These are phyloP conservation scores for Juglanconis oblonga DNA, from an alignment of 2,329 filamentous ascomycete genomes.

Conservation along the genomic window DNA sequence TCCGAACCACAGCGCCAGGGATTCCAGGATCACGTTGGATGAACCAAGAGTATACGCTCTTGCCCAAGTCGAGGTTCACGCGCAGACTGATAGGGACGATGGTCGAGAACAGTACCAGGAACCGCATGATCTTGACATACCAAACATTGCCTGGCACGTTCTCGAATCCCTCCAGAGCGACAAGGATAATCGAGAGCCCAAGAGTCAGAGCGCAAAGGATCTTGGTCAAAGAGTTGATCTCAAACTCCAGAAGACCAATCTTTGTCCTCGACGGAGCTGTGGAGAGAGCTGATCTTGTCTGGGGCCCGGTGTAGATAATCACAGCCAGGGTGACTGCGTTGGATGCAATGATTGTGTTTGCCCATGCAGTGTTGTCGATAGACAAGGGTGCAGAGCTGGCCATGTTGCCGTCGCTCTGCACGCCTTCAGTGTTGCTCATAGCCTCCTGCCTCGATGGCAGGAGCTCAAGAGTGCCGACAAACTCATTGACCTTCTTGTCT, in stretches of 20 bases:
- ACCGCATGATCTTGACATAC: conserved; percentile 99
- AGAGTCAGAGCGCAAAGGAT: conserved; percentile 90
- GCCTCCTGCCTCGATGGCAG: conserved; percentile 51
- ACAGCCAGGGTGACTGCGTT: conserved; percentile 85
- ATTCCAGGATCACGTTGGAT: conserved; percentile 92
- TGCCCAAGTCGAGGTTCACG: conserved; percentile 96
- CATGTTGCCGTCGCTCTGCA: conserved; percentile 32
- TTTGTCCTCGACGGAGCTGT: conserved; percentile 91
- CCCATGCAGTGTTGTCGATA: conserved; percentile 98
- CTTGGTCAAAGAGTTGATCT: conserved; percentile 96
- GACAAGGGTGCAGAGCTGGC: conserved; percentile 68
- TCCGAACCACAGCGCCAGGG: conserved; percentile 86
- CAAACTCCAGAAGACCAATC: conserved; percentile 86
- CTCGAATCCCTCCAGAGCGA: conserved; percentile 80
- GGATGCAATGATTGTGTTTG: conserved; percentile 94
- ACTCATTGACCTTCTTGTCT: conserved; percentile 92
- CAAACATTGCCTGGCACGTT: conserved; percentile 66
- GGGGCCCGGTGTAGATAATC: conserved; percentile 89
- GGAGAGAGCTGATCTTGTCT: conserved; percentile 90
- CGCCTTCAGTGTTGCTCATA: conserved; percentile 38
- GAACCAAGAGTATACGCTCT: conserved; percentile 92
- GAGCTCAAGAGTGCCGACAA: conserved; percentile 83
- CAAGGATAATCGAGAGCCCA: conserved; percentile 79
- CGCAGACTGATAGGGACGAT: conserved; percentile 96
- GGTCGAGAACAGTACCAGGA: conserved; percentile 96